Conservation (phyloP, 495 filamentous ascomycete genomes). For the Hypomontagnella submonticulosa region DNA sequence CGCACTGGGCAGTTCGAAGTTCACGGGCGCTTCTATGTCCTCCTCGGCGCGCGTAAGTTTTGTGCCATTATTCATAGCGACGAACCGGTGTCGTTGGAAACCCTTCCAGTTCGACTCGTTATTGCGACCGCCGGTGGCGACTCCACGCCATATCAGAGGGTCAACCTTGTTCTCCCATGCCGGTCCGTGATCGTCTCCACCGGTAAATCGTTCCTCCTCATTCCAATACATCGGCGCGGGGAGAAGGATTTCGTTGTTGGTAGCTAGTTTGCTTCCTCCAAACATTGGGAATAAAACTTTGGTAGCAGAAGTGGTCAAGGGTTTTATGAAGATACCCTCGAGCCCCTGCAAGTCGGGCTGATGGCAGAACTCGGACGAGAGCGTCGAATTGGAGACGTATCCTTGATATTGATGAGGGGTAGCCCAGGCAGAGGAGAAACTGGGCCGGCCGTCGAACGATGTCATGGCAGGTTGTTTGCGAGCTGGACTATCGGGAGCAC, state of each 20-base stretch:
- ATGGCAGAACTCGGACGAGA: conserved; percentile 72
- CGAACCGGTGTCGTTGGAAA: conserved; percentile 77
- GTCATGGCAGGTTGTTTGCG: conserved; percentile 56
- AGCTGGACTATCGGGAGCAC: conserved; percentile 68
- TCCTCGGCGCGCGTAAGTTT: conserved; percentile 58
- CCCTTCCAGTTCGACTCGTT: conserved; percentile 67
- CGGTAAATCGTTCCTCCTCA: conserved; percentile 75
- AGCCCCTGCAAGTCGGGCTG: conserved; percentile 64
- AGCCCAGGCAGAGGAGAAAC: conserved; percentile 53
- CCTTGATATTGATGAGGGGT: conserved; percentile 62
- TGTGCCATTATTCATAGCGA: conserved; percentile 72
- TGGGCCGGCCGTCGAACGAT: conserved; percentile 54
- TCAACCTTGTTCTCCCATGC: conserved; percentile 67
- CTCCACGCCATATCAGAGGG: conserved; percentile 72
- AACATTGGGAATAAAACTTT: conserved; percentile 73
- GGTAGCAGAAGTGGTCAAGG: conserved; percentile 64
- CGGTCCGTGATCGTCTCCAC: conserved; percentile 60
- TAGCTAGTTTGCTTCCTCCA: conserved; percentile 75
- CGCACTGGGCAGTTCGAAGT: conserved; percentile 53
- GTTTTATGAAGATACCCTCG: conserved; percentile 75
- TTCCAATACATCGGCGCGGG: conserved; percentile 80
- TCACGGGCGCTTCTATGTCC: conserved; percentile 47
- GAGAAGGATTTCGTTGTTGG: conserved; percentile 81
- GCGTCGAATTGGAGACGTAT: conserved; percentile 72
- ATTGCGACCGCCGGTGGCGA: conserved; percentile 73